These are phyloP conservation scores for Candida caryicola DNA, from an alignment of 805 yeast genomes.

Conservation along the genomic window DNA sequence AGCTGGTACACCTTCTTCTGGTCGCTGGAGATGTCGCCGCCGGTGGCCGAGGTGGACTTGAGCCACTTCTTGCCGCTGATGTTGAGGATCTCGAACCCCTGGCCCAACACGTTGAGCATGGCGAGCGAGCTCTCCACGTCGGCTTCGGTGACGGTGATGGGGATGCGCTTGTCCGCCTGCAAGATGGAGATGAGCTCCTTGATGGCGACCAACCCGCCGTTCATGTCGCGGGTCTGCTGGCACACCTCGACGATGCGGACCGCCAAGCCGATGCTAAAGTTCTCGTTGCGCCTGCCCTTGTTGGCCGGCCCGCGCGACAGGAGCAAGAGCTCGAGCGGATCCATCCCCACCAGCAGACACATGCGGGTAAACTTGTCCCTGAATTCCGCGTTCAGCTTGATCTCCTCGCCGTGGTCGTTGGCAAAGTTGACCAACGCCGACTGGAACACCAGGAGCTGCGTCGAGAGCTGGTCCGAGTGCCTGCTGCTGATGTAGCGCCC, in stretches of 20 bases:
- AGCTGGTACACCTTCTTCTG: constrained; percentile 70
- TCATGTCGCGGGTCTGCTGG: constrained; percentile 61
- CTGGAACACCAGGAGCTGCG: constrained; percentile 77
- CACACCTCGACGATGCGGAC: constrained; percentile 76
- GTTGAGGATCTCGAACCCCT: constrained; percentile 62
- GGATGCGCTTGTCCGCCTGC: constrained; percentile 27
- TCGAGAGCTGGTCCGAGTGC: constrained; percentile 59
- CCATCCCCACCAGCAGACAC: constrained; percentile 80
- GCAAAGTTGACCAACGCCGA: constrained; percentile 75
- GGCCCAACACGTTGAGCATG: constrained; percentile 57
- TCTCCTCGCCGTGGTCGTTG: constrained; percentile 64
- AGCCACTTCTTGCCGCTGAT: constrained; percentile 58
- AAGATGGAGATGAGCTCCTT: constrained; percentile 36
- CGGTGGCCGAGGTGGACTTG: constrained; percentile 30
- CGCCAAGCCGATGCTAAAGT: constrained; percentile 64
- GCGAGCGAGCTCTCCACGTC: constrained; percentile 60
- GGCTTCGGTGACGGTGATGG: constrained; percentile 32
- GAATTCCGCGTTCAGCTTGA: constrained; percentile 60
- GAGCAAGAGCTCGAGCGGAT: constrained; percentile 54
- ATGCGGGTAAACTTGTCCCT: constrained; percentile 70
- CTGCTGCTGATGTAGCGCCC: constrained; percentile 50
- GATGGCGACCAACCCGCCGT: constrained; percentile 78
- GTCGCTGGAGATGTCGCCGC: constrained; percentile 45
- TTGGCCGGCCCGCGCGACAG: constrained; percentile 16
- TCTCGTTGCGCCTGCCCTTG: constrained; percentile 35